A percentile compares a stretch with the other conserved stretches of the same genome.
These are phyloP conservation scores for Pseudogymnoascus sp. DNA, from an alignment of 2,329 filamentous ascomycete species.

Conservation along the genomic window DNA sequence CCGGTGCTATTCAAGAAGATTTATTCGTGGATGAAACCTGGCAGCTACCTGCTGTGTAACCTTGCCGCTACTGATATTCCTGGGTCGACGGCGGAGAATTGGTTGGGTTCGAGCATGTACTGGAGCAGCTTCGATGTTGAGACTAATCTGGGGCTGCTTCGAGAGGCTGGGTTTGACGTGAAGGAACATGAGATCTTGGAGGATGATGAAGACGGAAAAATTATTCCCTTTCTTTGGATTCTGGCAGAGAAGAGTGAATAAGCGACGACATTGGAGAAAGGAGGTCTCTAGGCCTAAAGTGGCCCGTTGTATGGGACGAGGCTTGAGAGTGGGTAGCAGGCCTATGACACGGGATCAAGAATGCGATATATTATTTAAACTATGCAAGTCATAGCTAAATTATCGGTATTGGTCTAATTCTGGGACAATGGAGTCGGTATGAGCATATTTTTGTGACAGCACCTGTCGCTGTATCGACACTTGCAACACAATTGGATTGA, in stretches of 20 bases:
- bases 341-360: not conserved
- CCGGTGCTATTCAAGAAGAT: constrained; percentile 30
- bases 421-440: not conserved
- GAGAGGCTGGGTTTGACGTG: constrained; percentile 8
- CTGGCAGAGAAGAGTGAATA: constrained; percentile 8
- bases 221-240: constrained; percentile 12
- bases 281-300: not conserved
- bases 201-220: constrained; percentile 9
- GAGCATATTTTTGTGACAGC: not conserved
- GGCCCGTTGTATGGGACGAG: not conserved
- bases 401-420: not conserved
- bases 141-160: constrained; percentile 4
- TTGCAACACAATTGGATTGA: too few species aligned
- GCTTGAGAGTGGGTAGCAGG: not conserved
- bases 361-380: not conserved
- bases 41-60: constrained; percentile 34
- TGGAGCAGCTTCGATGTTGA: constrained; percentile 12
- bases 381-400: not conserved
- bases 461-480: not conserved
- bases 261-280: not conserved
- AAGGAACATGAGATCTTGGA: constrained; percentile 8
- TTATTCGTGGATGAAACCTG: constrained; percentile 34
- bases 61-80: constrained; percentile 24
- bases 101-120: constrained; percentile 24
- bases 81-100: constrained; percentile 18